Base-by-base conservation (phyloP, 208 protist genomes). In the Acanthamoeba culbertsoni region DNA sequence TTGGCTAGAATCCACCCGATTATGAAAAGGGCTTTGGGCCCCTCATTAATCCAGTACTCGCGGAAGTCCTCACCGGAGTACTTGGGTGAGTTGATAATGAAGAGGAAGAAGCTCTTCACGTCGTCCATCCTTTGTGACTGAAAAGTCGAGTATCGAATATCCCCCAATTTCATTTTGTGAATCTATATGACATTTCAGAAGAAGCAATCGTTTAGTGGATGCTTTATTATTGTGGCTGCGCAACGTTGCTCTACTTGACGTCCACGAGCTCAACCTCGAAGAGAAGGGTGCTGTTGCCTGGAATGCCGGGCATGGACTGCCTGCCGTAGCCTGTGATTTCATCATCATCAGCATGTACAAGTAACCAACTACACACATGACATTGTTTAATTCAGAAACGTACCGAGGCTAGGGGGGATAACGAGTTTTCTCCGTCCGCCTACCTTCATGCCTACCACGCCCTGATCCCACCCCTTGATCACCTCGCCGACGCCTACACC, bases 31-130 rank as follows among this genome's bases (percentile, higher is more conserved):
- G 93, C n/a, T 75, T 95, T 95, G 23, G 51, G 59, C 20, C 94
- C 94, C 73, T 95, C 94, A 28, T 95, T 95, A 20, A 94, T 55
- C 86, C 84, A 94, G 35, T 94, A 95, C 26, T 93, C 86, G 31
- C 77, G 10, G 12, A 95, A 8, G 18, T 92, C 90, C 33, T 88
- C 37, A 12, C 68, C 68, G 26, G 68, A 79, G n/a, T 51, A 79
- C 37, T 79, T 79, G 68, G 68, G 68, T 40, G 68, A 79, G 37
- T 79, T 79, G 40, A 51, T 79, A 43, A 79, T 31, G 37, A 79
- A 79, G 0, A 33, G 68, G 33, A 79, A 79, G 68, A 79, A 79
- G 20, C 20, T 40, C 68, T 79, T 79, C 68, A 79, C 68, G 68
- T 79, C 68, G 14, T 79, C 68, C 68, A 79, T 79, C 68, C 23